These are phyloP conservation scores for Mortierella sp. DNA, from an alignment of 371 early-diverging fungal species.

Conservation along the genomic window DNA sequence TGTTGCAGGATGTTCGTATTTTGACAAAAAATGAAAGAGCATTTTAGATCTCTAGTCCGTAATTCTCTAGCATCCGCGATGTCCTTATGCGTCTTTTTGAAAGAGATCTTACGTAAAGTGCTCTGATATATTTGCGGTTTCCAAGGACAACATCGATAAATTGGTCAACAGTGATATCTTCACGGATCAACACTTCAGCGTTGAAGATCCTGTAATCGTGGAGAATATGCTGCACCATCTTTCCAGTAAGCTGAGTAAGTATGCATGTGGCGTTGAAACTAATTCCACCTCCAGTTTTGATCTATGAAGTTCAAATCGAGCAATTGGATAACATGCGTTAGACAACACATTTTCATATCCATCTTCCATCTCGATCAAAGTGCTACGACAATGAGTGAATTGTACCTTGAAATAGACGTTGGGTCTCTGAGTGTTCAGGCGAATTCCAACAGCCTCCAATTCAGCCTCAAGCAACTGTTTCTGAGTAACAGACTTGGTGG, in stretches of 20 bases:
- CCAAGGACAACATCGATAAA: slow-evolving; percentile 99
- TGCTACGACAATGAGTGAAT: neutral
- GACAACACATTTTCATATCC: neutral
- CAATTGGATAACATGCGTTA: neutral
- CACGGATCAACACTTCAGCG: slow-evolving; percentile 98
- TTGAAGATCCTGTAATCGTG: slow-evolving; percentile 98
- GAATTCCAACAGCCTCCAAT: slow-evolving; percentile 98
- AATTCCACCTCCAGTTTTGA: slow-evolving; percentile 99
- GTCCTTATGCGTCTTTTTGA: neutral
- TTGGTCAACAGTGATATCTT: slow-evolving; percentile 98
- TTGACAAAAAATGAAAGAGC: neutral
- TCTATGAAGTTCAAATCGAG: slow-evolving; percentile 24
- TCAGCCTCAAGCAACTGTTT: slow-evolving; percentile 95
- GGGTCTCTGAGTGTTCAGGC: slow-evolving; percentile 93
- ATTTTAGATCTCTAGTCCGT: neutral
- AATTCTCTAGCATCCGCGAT: neutral
- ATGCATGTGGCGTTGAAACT: slow-evolving; percentile 94
- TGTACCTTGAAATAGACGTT: slow-evolving; percentile 94
- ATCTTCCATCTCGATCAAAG: neutral
- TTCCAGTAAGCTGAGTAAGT: slow-evolving; percentile 90
- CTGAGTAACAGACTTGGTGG: slow-evolving; percentile 91
- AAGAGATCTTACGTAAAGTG: slow-evolving; percentile 85
- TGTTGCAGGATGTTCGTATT: neutral
- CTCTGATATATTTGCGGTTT: slow-evolving; percentile 96
- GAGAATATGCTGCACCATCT: slow-evolving; percentile 94